Base-by-base conservation (phyloP, 2,329 filamentous ascomycete genomes). In the Lachnellula arida region DNA sequence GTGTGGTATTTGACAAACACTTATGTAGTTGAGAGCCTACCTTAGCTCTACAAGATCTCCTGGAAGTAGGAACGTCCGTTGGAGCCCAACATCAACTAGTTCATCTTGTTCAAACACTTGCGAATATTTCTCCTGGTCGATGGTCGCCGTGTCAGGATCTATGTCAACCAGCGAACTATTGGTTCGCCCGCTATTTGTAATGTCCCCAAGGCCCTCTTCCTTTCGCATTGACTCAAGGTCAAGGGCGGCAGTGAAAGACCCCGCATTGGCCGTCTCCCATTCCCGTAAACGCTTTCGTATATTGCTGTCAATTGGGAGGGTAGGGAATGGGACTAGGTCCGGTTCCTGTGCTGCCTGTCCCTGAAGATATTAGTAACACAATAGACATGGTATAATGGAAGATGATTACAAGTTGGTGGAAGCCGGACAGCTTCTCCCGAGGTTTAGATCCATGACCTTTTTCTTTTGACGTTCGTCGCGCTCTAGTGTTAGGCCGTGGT, bases 201-300 rank as follows among this genome's bases (percentile, higher is more conserved):
- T n/a, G 2, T 9, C 9, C 6, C 34, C 53, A 15, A 39, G 19
- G 12, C 17, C 9, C 2, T 34, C 19, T 15, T 25, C 12, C 12
- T 32, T 17, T n/a, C 53, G 46, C 7, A 4, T 14, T 14, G 28
- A 14, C 8, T n/a, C 39, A 6, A 7, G n/a, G 5, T 15, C 2
- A n/a, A 7, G n/a, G 5, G 14, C 2, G 11, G 28, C 14, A 15
- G 23, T 37, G 22, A 44, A 32, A 25, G 49, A 19, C 4, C 5
- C 14, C 14, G 32, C 73, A 59, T 76, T 67, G 25, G 74, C 63
- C 23, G 70, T 59, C 60, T 81, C 73, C 77, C 77, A 80, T 64
- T 68, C 53, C 49, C 67, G 68, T 14, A 75, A 63, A 51, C 70
- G 64, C 25, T 70, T 63, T 52, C 73, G 67, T 53, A 75, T 72